phyloP scores from a whole-genome alignment of 768 basidiomycete genomes.

The Crassisporium funariophilum region DNA sequence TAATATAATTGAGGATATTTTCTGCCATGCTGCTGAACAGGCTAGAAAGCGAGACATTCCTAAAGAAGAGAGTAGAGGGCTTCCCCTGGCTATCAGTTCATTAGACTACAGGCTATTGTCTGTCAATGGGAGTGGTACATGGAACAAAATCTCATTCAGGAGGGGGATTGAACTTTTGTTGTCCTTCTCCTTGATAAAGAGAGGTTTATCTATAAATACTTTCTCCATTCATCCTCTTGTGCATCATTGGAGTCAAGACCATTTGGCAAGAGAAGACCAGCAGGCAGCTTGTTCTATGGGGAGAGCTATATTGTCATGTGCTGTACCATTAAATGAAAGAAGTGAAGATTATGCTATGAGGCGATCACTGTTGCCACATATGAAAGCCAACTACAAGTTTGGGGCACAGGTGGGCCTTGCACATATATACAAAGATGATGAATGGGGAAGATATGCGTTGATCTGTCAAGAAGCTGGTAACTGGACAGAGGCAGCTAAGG shows the following conservation, averaged over 20 bases:
- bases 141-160: constrained; percentile 16
- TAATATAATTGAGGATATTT: constrained; percentile 14
- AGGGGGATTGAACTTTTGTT: constrained; percentile 17
- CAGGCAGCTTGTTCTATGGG: neutral
- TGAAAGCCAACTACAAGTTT: constrained; percentile 2
- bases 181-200: constrained; percentile 19
- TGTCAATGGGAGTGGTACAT: neutral
- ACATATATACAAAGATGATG: neutral
- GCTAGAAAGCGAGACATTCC: neutral
- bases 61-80: neutral
- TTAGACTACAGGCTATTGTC: neutral
- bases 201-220: neutral
- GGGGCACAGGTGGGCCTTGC: neutral
- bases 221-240: constrained; percentile 11
- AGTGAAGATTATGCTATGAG: neutral
- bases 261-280: neutral
- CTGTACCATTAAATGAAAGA: neutral
- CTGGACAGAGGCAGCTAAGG: neutral
- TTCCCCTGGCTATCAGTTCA: neutral
- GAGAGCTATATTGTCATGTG: neutral
- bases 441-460: neutral
- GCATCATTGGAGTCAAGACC: neutral
- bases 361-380: constrained; percentile 3
- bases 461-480: too few species aligned
- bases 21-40: constrained; percentile 12